Evolutionary conservation across 2,329 filamentous ascomycete species (phyloP).

Genomic region (Diaporthe citriasiana): DNA sequence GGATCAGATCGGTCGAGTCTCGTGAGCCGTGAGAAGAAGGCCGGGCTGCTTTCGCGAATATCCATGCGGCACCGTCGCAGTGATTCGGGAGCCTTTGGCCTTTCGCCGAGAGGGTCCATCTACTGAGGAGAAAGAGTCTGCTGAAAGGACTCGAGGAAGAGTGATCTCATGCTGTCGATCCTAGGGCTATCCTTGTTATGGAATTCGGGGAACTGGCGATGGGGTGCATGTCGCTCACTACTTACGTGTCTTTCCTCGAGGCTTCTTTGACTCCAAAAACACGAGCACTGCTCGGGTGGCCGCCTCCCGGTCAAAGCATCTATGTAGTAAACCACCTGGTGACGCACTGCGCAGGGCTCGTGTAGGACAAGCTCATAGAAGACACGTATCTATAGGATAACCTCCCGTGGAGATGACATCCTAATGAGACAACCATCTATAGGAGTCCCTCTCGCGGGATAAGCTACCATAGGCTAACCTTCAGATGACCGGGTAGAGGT

Average conservation of each 20-base stretch:
- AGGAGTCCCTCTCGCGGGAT: too few species aligned
- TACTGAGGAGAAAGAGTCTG: neutral
- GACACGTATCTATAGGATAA: too few species aligned
- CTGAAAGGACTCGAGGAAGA: neutral
- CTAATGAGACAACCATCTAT: too few species aligned
- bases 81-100: conserved; percentile 47
- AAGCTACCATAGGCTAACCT: too few species aligned
- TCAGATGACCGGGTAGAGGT: too few species aligned
- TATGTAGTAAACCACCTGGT: too few species aligned
- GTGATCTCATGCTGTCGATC: neutral
- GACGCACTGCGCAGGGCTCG: too few species aligned
- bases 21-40: conserved; percentile 53
- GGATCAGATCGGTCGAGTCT: conserved; percentile 50
- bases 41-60: conserved; percentile 54
- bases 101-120: conserved; percentile 4
- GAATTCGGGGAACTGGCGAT: too few species aligned
- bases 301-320: too few species aligned
- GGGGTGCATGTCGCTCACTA: too few species aligned
- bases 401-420: too few species aligned
- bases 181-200: neutral
- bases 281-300: neutral
- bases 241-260: neutral
- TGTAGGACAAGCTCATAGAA: too few species aligned
- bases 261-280: neutral
- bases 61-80: conserved; percentile 48